phyloP scores from a whole-genome alignment of 2,329 filamentous ascomycete species.

The Paecilomyces niveus region DNA sequence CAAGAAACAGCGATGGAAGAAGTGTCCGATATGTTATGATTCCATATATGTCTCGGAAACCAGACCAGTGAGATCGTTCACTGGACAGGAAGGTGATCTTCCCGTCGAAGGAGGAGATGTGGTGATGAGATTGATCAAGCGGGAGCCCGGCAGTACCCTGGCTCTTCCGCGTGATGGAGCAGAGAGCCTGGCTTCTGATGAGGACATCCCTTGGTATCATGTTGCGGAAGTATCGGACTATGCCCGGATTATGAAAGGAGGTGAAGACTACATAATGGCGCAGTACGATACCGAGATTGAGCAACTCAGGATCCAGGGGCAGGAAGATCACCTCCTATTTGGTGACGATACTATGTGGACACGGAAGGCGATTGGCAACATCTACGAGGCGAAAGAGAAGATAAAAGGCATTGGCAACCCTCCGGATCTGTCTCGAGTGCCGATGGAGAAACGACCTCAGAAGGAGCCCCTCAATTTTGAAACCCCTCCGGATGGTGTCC shows the following conservation, averaged over 20 bases:
- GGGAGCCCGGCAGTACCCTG: conserved; percentile 72
- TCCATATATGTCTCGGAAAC: conserved; percentile 87
- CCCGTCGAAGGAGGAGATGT: conserved; percentile 83
- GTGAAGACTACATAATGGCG: conserved; percentile 73
- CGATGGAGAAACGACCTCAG: conserved; percentile 41
- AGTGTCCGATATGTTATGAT: conserved; percentile 94
- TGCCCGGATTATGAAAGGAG: conserved; percentile 90
- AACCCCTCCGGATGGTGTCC: conserved; percentile 37
- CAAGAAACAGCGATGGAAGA: conserved; percentile 77
- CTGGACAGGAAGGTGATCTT: conserved; percentile 74
- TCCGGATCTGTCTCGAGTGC: conserved; percentile 46
- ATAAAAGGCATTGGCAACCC: conserved; percentile 61
- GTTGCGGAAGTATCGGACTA: conserved; percentile 92
- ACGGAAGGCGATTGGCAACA: conserved; percentile 68
- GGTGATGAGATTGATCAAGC: conserved; percentile 76
- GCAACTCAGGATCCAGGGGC: conserved; percentile 67
- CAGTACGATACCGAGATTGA: conserved; percentile 76
- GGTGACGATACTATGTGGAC: conserved; percentile 92
- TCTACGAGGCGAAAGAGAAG: conserved; percentile 71
- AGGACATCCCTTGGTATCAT: conserved; percentile 91
- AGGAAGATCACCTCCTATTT: conserved; percentile 86
- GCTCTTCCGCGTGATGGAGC: conserved; percentile 78
- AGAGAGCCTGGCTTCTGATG: conserved; percentile 59
- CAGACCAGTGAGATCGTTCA: conserved; percentile 82
- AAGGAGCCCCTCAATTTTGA: conserved; percentile 46